Base-by-base conservation (phyloP, 2,329 filamentous ascomycete species). In the Trichoderma harzianum region DNA sequence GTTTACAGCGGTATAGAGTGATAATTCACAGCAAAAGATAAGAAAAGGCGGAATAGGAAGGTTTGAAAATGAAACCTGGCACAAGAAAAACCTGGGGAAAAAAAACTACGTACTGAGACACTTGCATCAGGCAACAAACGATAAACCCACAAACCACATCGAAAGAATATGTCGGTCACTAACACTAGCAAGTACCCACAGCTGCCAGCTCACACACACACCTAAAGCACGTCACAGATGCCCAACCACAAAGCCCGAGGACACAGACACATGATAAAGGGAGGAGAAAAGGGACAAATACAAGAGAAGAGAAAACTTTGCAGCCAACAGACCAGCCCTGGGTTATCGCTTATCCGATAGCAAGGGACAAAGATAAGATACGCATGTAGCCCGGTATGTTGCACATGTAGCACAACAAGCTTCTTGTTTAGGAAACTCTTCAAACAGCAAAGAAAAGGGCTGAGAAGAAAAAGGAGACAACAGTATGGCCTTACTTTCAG, bases 181-280 rank as follows among this genome's bases (percentile, higher is more conserved):
- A 30, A 21, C 65, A 60, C 65, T 68, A 68, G 64, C 47, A 61
- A 24, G 66, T 69, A 61, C 55, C 66, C 66, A 69, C 66, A 26
- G 24, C 66, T 69, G 66, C 66, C 66, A 69, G 32, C 66, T 51
- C 66, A 61, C 47, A 70, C 61, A 70, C 61, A 64, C 61, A 64
- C 60, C 68, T 34, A 36, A 57, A 64, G 57, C 69, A 70, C 66
- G 66, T 69, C 66, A 69, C 66, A 69, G 66, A 65, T 63, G 53
- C 60, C 69, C 66, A 69, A 69, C 66, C 69, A 36, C 60, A 71
- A 65, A 47, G 61, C 47, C 30, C 61, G 26, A 70, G 11, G 30
- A 43, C 30, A 30, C 14, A 24, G n/a, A 30, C 26, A 11, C 36
- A 16, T 21, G 60, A 62, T 64, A 57, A n/a, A 30, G 28, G 24